Evolutionary conservation across 257 asterid species (phyloP), one percentile per base, ranked within the genome.

Genomic region (Nicotiana tomentosiformis): DNA sequence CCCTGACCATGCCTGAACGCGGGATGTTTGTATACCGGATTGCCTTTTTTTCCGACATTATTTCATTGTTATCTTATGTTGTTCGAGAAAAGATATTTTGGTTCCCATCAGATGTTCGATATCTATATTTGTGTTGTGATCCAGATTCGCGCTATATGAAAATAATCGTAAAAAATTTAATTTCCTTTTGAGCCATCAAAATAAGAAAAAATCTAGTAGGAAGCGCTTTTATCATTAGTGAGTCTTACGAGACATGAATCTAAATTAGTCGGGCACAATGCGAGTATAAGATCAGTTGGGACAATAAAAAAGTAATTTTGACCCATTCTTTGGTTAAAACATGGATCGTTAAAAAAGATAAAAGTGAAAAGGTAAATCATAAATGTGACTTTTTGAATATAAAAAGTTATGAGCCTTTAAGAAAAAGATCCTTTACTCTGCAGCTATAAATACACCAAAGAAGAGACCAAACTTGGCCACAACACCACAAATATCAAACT

Each of bases 401-500:
- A 7, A 55, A 78, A 64, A 74, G 77, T 7, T 74, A 58, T 10
- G 43, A 43, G 58, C 53, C 30, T 23, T 72, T 1, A 43, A 23
- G 46, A 80, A 39, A 33, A 78, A 67, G 61, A 58, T 53, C 69
- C n/a, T 16, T 81, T 35, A 35, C 10, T 76, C 58, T 68, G 37
- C 87, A 61, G 81, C 95, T 92, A 92, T 92, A 93, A 89, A 89
- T 92, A 90, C 82, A 64, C 65, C 85, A 39, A 81, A 30, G 60
- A 67, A 56, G 60, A 57, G 3, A 67, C 69, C 84, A 77, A n/a
- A 8, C 43, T 77, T 80, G 65, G 70, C 46, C 82, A 57, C 68
- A 43, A 86, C 46, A 14, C 72, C 64, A 55, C 29, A 78, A 16
- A 58, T 30, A 57, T n/a, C 80, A 84, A 77, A 81, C 85, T 30